Percentiles rank a stretch among this genome's conserved stretches.
These are phyloP conservation scores for Eremothecium sinecaudum DNA, from an alignment of 1,139 yeast genomes.

Conservation along the genomic window DNA sequence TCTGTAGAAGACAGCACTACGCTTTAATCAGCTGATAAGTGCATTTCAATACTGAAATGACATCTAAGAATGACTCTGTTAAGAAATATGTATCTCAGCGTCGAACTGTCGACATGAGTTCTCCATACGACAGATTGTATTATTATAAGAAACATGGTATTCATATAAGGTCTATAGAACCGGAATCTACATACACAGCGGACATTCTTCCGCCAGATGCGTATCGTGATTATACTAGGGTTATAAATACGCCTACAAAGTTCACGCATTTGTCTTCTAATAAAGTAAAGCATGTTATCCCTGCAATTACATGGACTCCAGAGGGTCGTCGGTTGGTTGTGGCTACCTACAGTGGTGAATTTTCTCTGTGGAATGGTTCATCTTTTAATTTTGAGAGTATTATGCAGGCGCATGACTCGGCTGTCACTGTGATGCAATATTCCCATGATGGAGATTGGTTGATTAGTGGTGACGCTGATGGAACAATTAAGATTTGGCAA, in stretches of 20 bases:
- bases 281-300: conserved; percentile 85
- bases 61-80: no score
- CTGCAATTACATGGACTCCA: conserved; percentile 91
- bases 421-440: conserved; percentile 70
- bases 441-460: conserved; percentile 94
- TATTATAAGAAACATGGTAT: conserved; percentile 50
- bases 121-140: conserved; percentile 67
- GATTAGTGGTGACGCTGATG: conserved; percentile 87
- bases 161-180: conserved; percentile 51
- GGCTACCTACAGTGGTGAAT: conserved; percentile 90
- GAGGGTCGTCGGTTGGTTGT: conserved; percentile 87
- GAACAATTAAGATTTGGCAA: conserved; percentile 90
- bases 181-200: conserved; percentile 66
- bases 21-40: no score
- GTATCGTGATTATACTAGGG: conserved; percentile 41
- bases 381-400: conserved; percentile 93
- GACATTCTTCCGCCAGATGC: conserved; percentile 67
- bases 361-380: conserved; percentile 94
- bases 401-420: conserved; percentile 96
- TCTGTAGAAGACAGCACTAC: no score
- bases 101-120: conserved; percentile 83
- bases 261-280: conserved; percentile 87
- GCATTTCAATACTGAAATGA: no score
- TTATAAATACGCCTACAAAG: conserved; percentile 58
- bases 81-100: conserved; percentile 49